Base-by-base conservation (phyloP, 306 rosid genomes). In the Corylus heterophylla region DNA sequence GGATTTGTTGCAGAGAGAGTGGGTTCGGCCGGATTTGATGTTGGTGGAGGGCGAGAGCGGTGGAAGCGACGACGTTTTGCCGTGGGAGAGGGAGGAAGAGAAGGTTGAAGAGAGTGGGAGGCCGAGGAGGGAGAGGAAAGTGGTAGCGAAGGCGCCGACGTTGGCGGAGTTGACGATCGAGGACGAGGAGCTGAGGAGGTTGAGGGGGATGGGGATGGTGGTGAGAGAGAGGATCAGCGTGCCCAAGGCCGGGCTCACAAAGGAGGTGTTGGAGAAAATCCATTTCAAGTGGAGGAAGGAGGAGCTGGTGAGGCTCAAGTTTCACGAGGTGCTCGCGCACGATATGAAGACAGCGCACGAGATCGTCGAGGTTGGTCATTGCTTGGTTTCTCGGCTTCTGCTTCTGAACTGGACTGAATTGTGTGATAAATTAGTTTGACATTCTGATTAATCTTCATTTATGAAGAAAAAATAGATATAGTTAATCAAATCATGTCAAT, bases 341-440 rank as follows among this genome's bases (percentile, higher is more conserved):
- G 94, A 95, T 78, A 96, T 93, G 96, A 96, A 91, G 86, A 85
- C 94, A 2, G 99, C 94, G 22, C 98, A 90, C 54, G 90, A 88
- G 77, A 91, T 93, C 51, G 97, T 95, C 13, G 93, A 93, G 98
- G 98, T 90, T 76, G 39, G 88, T 80, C 74, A 12, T 35, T 63
- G 13, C 42, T 29, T 14, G 39, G 2, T 63, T 35, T 0, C 4
- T 9, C 6, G 42, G 9, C 10, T 13, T 5, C 4, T 14, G 14
- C 37, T 62, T 71, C 35, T 74, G 59, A 62, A 79, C 54, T 48
- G 27, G 69, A 79, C 54, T 54, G 14, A 10, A 10, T 8, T 29
- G 17, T 29, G 37, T n/a, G 63, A 56, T 56, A 54, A 54, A 59
- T 59, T 22, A 22, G 16, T 42, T 59, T 25, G 35, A 62, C 44